Conservation (phyloP, 768 basidiomycete genomes). For the Hypholoma fasciculare region DNA sequence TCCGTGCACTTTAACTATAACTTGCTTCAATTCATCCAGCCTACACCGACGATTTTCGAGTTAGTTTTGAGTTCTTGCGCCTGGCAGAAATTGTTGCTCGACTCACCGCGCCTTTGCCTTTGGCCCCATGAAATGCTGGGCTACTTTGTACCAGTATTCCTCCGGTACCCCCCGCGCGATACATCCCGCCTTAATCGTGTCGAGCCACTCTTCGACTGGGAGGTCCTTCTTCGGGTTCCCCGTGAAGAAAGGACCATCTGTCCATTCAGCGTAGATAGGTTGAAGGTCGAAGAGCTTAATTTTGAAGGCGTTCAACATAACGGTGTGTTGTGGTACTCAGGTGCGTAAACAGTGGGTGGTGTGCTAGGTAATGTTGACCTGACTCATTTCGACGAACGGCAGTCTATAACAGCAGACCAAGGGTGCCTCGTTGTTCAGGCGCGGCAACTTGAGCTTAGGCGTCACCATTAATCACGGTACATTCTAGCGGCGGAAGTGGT, state of each 20-base stretch:
- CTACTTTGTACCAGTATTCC: constrained; percentile 84
- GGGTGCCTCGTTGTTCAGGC: constrained; percentile 15
- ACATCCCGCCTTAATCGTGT: constrained; percentile 72
- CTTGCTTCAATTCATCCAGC: constrained; percentile 68
- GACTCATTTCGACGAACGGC: background rate
- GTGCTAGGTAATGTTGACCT: background rate
- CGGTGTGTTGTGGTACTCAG: background rate
- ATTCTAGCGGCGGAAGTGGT: too few relatives aligned
- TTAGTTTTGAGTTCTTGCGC: background rate
- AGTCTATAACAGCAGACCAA: background rate
- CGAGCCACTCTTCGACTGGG: constrained; percentile 73
- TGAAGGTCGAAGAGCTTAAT: constrained; percentile 76
- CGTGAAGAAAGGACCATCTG: constrained; percentile 61
- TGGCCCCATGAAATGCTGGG: constrained; percentile 72
- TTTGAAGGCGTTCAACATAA: constrained; percentile 76
- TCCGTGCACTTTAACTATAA: constrained; percentile 73
- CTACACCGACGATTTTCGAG: constrained; percentile 22
- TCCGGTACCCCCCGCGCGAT: constrained; percentile 68
- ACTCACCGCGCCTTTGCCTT: constrained; percentile 60
- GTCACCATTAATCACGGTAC: too few relatives aligned
- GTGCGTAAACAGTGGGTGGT: background rate
- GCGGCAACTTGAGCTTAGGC: constrained; percentile 3
- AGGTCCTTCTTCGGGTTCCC: constrained; percentile 71
- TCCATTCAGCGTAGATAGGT: constrained; percentile 66
- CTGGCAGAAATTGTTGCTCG: background rate